Base-by-base conservation (phyloP, 169 alveolate genomes). In the Prorocentrum cordatum region DNA sequence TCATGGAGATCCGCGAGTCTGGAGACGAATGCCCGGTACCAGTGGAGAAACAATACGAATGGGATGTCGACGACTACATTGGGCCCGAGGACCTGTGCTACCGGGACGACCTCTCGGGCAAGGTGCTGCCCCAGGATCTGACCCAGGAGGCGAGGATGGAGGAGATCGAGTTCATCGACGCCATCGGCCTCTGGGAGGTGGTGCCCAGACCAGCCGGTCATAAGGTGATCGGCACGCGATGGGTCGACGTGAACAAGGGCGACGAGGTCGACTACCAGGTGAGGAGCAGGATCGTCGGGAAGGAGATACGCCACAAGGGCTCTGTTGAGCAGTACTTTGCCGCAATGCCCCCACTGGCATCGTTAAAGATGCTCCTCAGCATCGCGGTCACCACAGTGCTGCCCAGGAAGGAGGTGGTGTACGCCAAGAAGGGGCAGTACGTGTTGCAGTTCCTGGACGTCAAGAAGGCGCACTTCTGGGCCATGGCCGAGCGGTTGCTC, bases 181-280 rank as follows among this genome's bases (percentile, higher is more conserved):
- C 36, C 42, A 70, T 70, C 38, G 82, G 82, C 22, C 38, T 70
- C 16, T 70, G 64, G 82, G 75, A 64, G 2, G 75, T 64, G 2
- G 32, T 64, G 9, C 75, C 75, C 14, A 29, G 75, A 32, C 75
- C 75, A 6, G n/a, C 4, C 0, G 75, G 75, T 0, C 47, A 32
- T 3, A 32, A 33, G 47, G 75, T 64, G 16, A 64, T 64, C 50
- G 16, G 29, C 39, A 33, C 75, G 1, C 45, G 75, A 3, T 70
- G 82, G 82, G 82, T 70, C 0, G 82, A 70, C 31, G 58, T 70
- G 29, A 70, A 70, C 82, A 70, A 70, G 42, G 3, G n/a, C 22
- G 82, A 70, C 31, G 82, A 70, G 82, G 42, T 26, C 0, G 1
- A n/a, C 27, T 42, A 33, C 1, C 26, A 39, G 27, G n/a, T 39